These are phyloP conservation scores for Umbelopsis ramanniana DNA, from an alignment of 192 early-diverging fungal species.

Conservation along the genomic window DNA sequence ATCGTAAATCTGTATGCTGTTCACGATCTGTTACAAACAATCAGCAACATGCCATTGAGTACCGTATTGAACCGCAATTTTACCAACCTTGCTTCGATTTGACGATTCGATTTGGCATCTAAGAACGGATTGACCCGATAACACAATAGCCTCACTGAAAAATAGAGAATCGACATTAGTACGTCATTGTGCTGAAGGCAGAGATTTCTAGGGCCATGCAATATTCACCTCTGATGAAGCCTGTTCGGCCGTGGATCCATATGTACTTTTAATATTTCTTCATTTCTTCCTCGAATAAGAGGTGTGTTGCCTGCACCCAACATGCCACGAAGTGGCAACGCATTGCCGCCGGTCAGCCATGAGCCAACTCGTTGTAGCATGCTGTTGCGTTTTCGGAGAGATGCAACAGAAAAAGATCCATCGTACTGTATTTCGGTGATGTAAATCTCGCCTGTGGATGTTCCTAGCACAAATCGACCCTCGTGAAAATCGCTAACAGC, in stretches of 20 bases:
- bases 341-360: background rate
- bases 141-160: background rate
- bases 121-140: background rate
- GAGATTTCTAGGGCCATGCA: no score
- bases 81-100: background rate
- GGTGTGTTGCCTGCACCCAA: background rate
- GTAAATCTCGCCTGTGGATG: background rate
- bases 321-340: background rate
- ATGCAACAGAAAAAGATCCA: background rate
- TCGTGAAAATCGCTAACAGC: background rate
- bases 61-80: background rate
- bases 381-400: background rate
- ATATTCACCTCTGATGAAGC: background rate
- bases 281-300: background rate
- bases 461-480: conserved; percentile 1
- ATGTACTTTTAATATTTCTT: background rate
- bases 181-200: background rate
- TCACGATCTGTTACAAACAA: background rate
- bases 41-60: background rate
- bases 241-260: conserved; percentile 1
- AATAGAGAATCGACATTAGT: background rate
- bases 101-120: conserved; percentile 5
- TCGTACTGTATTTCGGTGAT: background rate
- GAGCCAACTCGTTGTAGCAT: conserved; percentile 8
- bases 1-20: background rate